These are phyloP conservation scores for Calonectria crousiana DNA, from an alignment of 2,329 filamentous ascomycete species.

Conservation along the genomic window DNA sequence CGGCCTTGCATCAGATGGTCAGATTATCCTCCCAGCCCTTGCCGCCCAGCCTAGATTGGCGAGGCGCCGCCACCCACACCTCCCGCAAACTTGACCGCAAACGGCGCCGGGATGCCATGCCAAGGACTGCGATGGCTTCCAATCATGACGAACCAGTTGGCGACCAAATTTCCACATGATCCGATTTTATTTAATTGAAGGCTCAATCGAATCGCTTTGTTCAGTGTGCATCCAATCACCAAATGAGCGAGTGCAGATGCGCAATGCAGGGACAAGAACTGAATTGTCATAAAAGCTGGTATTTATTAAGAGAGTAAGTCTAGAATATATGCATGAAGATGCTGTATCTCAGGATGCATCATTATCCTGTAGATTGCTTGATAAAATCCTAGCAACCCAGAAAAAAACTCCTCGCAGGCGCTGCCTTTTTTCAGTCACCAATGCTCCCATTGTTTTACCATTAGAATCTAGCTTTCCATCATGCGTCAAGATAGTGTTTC, in stretches of 20 bases:
- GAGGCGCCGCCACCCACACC: neutral
- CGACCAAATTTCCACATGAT: constrained; percentile 2
- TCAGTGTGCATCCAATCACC: neutral
- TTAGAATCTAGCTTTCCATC: neutral
- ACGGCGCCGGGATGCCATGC: neutral
- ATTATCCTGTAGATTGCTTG: neutral
- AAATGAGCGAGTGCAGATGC: neutral
- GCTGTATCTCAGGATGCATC: neutral
- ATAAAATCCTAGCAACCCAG: neutral
- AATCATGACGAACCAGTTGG: neutral
- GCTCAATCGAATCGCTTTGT: neutral
- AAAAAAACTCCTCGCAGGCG: constrained; percentile 13
- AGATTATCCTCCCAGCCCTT: neutral
- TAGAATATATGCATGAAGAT: constrained; percentile 9
- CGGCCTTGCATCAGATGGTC: too few species aligned
- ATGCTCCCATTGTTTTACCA: constrained; percentile 1
- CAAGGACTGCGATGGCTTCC: neutral
- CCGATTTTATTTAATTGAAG: neutral
- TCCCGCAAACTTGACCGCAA: constrained; percentile 1
- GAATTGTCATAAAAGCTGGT: neutral
- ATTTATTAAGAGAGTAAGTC: constrained; percentile 8
- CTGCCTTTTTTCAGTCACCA: neutral
- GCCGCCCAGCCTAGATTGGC: neutral
- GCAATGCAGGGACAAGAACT: too few species aligned
- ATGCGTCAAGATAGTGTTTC: constrained; percentile 4